These are phyloP conservation scores for Aplosporella prunicola DNA, from an alignment of 2,329 filamentous ascomycete genomes.

Conservation along the genomic window DNA sequence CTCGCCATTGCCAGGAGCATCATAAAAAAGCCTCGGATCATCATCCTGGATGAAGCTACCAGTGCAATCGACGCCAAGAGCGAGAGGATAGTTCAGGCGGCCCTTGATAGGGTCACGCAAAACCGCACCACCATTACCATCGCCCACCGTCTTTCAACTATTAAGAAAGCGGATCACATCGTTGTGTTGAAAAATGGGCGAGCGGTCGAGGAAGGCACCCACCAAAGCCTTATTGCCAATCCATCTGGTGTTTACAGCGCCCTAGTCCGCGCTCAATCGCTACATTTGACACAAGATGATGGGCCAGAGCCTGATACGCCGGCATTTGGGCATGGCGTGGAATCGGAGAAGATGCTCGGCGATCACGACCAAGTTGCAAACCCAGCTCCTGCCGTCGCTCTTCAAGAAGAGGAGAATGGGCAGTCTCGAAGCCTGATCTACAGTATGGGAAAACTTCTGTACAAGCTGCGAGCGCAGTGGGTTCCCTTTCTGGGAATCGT, in stretches of 20 bases:
- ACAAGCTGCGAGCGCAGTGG: background rate
- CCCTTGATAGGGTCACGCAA: slow-evolving; percentile 73
- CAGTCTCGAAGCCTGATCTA: background rate
- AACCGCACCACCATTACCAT: slow-evolving; percentile 94
- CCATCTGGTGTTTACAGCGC: background rate
- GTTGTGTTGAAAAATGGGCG: slow-evolving; percentile 78
- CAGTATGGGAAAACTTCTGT: background rate
- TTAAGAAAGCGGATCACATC: slow-evolving; percentile 90
- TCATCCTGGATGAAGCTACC: slow-evolving; percentile 91
- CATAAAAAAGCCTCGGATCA: slow-evolving; percentile 81
- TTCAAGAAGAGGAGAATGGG: background rate
- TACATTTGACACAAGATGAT: background rate
- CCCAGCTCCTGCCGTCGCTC: no score
- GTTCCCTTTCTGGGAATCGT: background rate
- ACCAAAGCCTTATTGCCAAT: slow-evolving; percentile 64
- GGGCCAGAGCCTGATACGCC: background rate
- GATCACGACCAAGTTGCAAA: background rate
- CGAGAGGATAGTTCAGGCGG: slow-evolving; percentile 88
- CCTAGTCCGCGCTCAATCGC: background rate
- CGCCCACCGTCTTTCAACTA: slow-evolving; percentile 88
- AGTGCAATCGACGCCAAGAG: slow-evolving; percentile 89
- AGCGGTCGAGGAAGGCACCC: slow-evolving; percentile 86
- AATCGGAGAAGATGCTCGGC: background rate
- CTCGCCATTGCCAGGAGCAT: slow-evolving; percentile 89
- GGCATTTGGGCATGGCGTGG: background rate